Conservation (phyloP, 169 alveolate species). For the Plasmodium sp. region DNA sequence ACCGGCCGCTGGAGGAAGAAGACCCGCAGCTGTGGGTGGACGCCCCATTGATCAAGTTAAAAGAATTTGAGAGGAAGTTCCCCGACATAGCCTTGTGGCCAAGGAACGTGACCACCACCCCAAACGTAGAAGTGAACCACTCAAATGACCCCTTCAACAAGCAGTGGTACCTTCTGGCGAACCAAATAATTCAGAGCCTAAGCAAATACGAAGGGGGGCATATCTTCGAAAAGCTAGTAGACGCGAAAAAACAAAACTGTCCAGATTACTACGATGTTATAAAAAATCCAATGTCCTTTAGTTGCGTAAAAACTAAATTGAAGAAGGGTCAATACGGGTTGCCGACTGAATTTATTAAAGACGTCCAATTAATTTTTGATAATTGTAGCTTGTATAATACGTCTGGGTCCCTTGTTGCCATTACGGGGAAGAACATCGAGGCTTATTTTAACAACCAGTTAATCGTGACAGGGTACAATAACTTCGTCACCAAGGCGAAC, state of each 20-base stretch:
- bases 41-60: conserved; percentile 87
- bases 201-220: conserved; percentile 92
- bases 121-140: conserved; percentile 79
- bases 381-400: conserved; percentile 90
- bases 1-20: conserved; percentile 83
- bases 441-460: conserved; percentile 85
- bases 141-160: conserved; percentile 81
- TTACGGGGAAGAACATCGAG: conserved; percentile 88
- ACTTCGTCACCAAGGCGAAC: conserved; percentile 76
- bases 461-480: conserved; percentile 76
- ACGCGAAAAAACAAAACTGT: conserved; percentile 90
- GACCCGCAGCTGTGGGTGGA: conserved; percentile 87
- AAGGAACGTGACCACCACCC: conserved; percentile 77
- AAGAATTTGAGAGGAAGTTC: conserved; percentile 87
- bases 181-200: conserved; percentile 80
- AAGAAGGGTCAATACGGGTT: conserved; percentile 82
- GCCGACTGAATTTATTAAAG: conserved; percentile 87
- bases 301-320: conserved; percentile 87
- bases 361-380: conserved; percentile 88
- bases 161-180: conserved; percentile 86
- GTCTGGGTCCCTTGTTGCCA: conserved; percentile 89
- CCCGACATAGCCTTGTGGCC: conserved; percentile 90
- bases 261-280: conserved; percentile 92
- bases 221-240: conserved; percentile 92
- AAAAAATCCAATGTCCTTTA: conserved; percentile 90